A percentile compares a stretch with the other conserved stretches of the same genome.
phyloP scores from a whole-genome alignment of 179 eudicot genomes.

The Beta macrorhiza region DNA sequence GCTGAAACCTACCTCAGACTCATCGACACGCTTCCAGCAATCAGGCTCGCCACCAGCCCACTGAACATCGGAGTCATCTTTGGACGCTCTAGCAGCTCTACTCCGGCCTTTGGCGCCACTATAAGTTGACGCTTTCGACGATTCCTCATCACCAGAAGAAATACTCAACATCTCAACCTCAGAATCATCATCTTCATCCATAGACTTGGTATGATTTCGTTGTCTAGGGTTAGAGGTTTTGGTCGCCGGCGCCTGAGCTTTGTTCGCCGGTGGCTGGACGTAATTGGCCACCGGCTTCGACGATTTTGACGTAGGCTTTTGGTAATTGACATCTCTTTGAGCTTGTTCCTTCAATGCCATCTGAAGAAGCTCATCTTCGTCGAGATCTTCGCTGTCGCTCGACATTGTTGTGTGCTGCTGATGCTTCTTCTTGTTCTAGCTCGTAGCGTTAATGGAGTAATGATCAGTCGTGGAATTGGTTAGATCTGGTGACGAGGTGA shows the following conservation, averaged over 20 bases:
- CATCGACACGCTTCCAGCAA: slow-evolving; percentile 89
- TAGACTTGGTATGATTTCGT: slow-evolving; percentile 38
- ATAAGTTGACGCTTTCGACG: slow-evolving; percentile 40
- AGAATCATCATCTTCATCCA: slow-evolving; percentile 86
- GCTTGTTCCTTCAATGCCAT: slow-evolving; percentile 54
- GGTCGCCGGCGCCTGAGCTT: slow-evolving; percentile 20
- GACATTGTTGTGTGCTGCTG: slow-evolving; percentile 26
- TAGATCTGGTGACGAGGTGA: slow-evolving; percentile 16
- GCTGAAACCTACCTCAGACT: slow-evolving; percentile 62
- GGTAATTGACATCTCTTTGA: slow-evolving; percentile 45
- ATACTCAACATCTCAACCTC: slow-evolving; percentile 96
- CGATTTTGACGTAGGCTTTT: slow-evolving; percentile 25
- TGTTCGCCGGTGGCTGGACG: slow-evolving; percentile 64
- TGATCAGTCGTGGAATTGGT: background rate
- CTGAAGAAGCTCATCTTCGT: slow-evolving; percentile 59
- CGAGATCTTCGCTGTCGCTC: slow-evolving; percentile 40
- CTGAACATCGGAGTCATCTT: slow-evolving; percentile 47
- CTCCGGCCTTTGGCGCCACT: slow-evolving; percentile 28
- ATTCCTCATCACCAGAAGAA: slow-evolving; percentile 90
- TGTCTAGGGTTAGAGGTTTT: slow-evolving; percentile 30
- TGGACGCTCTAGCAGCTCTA: slow-evolving; percentile 28
- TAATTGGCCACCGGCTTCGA: slow-evolving; percentile 68
- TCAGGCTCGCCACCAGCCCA: slow-evolving; percentile 90
- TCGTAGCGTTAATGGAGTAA: slow-evolving; percentile 8
- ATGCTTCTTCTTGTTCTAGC: background rate